phyloP scores from a whole-genome alignment of 2,329 filamentous ascomycete species.

The Clonostachys rosea region DNA sequence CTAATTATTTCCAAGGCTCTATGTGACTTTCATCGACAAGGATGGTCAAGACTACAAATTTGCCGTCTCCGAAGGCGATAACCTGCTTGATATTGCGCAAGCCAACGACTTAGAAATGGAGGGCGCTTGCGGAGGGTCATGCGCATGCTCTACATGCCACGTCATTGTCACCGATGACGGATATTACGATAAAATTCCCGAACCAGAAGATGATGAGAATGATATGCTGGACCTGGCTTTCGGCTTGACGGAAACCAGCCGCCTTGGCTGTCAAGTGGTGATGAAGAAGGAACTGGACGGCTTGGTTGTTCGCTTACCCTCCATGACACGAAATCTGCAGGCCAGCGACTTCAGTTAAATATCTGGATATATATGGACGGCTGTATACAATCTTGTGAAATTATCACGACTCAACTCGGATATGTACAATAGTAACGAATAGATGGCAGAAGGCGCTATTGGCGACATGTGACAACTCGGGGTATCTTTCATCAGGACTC shows the following conservation, averaged over 20 bases:
- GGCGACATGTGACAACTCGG: neutral
- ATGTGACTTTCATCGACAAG: conserved; percentile 92
- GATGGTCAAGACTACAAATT: conserved; percentile 73
- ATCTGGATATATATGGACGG: neutral
- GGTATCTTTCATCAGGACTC: conserved; percentile 1
- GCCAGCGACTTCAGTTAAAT: conserved; percentile 71
- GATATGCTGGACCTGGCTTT: conserved; percentile 91
- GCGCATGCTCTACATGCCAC: conserved; percentile 90
- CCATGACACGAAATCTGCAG: conserved; percentile 94
- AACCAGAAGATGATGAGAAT: conserved; percentile 77
- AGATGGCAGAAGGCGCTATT: neutral
- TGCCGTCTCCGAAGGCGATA: conserved; percentile 80
- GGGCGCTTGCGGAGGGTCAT: conserved; percentile 91
- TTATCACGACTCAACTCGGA: neutral
- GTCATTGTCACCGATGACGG: conserved; percentile 74
- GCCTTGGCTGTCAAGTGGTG: conserved; percentile 83
- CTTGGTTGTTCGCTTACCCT: conserved; percentile 76
- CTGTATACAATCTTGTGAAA: neutral
- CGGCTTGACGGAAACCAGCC: conserved; percentile 78
- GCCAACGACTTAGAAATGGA: conserved; percentile 97
- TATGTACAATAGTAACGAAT: conserved; percentile 1
- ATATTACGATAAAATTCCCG: conserved; percentile 73
- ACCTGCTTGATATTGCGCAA: conserved; percentile 91
- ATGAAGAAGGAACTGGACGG: conserved; percentile 92
- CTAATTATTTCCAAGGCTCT: conserved; percentile 50